Conservation (phyloP, 1,139 yeast species). For the Candida labiduridarum region DNA sequence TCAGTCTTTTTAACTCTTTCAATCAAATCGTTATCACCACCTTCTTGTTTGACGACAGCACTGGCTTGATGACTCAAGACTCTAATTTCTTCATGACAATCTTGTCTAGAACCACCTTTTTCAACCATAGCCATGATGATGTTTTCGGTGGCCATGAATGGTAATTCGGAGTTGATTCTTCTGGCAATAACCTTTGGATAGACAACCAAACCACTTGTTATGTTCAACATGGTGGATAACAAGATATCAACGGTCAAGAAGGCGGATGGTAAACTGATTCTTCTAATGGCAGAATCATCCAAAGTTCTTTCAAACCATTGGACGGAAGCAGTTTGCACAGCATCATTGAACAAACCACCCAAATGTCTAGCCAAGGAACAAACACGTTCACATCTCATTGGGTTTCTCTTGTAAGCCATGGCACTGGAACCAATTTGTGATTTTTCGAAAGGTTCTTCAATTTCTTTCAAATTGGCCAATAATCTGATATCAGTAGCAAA, state of each 20-base stretch:
- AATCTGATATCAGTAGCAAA: conserved; percentile 96
- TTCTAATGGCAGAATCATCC: conserved; percentile 97
- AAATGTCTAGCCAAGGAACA: conserved; percentile 95
- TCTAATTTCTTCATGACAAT: conserved; percentile 96
- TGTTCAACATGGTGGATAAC: conserved; percentile 85
- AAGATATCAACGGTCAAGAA: conserved; percentile 95
- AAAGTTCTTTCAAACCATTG: conserved; percentile 99
- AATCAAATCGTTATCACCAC: conserved; percentile 96
- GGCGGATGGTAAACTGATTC: conserved; percentile 96
- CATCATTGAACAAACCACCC: conserved; percentile 89
- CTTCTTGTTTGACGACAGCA: conserved; percentile 95
- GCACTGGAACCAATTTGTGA: conserved; percentile 98
- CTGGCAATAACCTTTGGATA: conserved; percentile 98
- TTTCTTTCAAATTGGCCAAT: conserved; percentile 93
- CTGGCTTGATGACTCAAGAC: conserved; percentile 97
- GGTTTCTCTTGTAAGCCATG: conserved; percentile 99
- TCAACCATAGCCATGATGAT: conserved; percentile 99
- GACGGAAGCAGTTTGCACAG: conserved; percentile 94
- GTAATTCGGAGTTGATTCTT: conserved; percentile 91
- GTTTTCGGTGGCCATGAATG: conserved; percentile 99
- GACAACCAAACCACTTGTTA: conserved; percentile 92
- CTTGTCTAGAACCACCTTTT: conserved; percentile 97
- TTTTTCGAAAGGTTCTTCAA: conserved; percentile 98
- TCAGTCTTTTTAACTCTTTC: conserved; percentile 79
- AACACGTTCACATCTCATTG: conserved; percentile 99